Percentiles rank a stretch among this genome's conserved stretches.
Conservation (phyloP, 352 stramenopile species). For the Pythium phragmiticola region DNA sequence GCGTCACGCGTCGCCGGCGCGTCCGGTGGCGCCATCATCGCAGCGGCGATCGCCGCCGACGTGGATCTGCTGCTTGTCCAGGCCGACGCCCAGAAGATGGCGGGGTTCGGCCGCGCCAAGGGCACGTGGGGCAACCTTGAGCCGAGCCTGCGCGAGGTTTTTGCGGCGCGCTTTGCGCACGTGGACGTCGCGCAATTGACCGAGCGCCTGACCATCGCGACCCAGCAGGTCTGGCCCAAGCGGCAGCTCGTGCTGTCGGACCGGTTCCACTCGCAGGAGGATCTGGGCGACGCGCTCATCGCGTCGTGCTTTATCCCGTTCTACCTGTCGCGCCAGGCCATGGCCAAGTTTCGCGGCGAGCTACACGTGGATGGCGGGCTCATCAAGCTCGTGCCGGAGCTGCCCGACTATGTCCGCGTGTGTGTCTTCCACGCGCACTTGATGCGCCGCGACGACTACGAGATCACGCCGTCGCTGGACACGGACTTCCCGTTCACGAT, state of each 20-base stretch:
- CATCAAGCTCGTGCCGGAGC: slow-evolving; percentile 63
- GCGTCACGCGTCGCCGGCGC: slow-evolving; percentile 66
- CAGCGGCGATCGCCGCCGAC: slow-evolving; percentile 57
- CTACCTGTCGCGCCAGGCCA: slow-evolving; percentile 56
- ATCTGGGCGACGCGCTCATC: slow-evolving; percentile 65
- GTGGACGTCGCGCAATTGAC: slow-evolving; percentile 39
- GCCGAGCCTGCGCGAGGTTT: slow-evolving; percentile 50
- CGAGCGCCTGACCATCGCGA: slow-evolving; percentile 64
- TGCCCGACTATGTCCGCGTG: slow-evolving; percentile 65
- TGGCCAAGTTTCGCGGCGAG: slow-evolving; percentile 54
- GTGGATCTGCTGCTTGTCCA: slow-evolving; percentile 53
- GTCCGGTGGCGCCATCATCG: slow-evolving; percentile 68
- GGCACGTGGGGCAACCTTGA: slow-evolving; percentile 75
- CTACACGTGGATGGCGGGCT: slow-evolving; percentile 73
- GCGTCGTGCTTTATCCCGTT: slow-evolving; percentile 80
- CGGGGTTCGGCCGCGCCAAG: slow-evolving; percentile 41
- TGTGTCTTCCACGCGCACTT: slow-evolving; percentile 61
- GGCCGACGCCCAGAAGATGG: slow-evolving; percentile 59
- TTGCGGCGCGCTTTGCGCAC: slow-evolving; percentile 49
- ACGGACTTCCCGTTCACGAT: slow-evolving; percentile 55
- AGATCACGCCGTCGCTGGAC: slow-evolving; percentile 74
- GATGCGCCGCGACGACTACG: slow-evolving; percentile 62
- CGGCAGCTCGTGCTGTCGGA: slow-evolving; percentile 48
- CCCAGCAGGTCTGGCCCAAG: slow-evolving; percentile 68
- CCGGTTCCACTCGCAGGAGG: slow-evolving; percentile 54